These are phyloP conservation scores for Acacia acuminata DNA, from an alignment of 306 rosid species.

Conservation along the genomic window DNA sequence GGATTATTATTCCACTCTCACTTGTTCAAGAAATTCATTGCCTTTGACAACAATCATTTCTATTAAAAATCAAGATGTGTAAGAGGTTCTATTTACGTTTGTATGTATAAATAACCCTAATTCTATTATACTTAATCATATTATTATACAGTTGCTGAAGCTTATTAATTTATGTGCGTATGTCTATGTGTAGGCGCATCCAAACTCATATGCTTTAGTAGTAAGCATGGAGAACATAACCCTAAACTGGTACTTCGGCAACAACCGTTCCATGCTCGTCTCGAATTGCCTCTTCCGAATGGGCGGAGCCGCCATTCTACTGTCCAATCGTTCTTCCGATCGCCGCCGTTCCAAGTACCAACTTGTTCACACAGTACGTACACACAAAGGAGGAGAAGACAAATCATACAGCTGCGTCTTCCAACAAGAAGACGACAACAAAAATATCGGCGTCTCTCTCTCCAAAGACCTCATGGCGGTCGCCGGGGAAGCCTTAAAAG, in stretches of 20 bases:
- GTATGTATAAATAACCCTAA: neutral
- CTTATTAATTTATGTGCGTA: neutral
- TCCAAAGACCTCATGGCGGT: constrained; percentile 85
- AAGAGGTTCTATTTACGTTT: neutral
- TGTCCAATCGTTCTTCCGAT: constrained; percentile 62
- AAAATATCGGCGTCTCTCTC: constrained; percentile 60
- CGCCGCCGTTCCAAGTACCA: constrained; percentile 72
- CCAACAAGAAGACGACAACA: constrained; percentile 70
- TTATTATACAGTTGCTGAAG: neutral
- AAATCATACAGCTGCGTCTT: constrained; percentile 60
- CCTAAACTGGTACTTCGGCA: constrained; percentile 83
- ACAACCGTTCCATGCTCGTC: constrained; percentile 76
- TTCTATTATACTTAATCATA: neutral
- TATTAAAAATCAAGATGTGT: neutral
- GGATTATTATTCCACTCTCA: neutral
- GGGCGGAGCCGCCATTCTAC: constrained; percentile 80
- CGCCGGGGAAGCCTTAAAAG: constrained; percentile 80
- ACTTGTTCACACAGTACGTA: constrained; percentile 71
- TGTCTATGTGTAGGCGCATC: constrained; percentile 51
- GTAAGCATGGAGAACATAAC: constrained; percentile 94
- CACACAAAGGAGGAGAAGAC: constrained; percentile 80
- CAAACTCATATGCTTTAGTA: constrained; percentile 79
- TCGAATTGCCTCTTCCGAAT: constrained; percentile 82
- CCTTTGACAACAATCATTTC: neutral
- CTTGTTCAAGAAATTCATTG: neutral